Percentiles rank a stretch among this genome's conserved stretches.
phyloP scores from a whole-genome alignment of 257 asterid genomes.

The Fraxinus americana region DNA sequence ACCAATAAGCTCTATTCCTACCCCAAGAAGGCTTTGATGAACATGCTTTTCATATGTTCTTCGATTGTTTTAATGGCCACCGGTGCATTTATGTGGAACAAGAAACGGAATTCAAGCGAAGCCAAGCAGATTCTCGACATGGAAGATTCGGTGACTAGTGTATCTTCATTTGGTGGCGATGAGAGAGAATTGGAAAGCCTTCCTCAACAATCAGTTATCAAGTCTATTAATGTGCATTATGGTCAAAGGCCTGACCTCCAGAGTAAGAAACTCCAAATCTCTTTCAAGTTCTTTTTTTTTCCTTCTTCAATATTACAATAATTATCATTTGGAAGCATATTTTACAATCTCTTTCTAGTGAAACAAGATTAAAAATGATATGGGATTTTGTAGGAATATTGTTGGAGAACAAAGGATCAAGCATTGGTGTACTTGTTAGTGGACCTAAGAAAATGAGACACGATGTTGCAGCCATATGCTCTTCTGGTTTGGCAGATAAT shows the following conservation, averaged over 20 bases:
- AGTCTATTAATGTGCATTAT: constrained; percentile 64
- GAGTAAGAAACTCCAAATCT: constrained; percentile 47
- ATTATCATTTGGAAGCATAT: background rate
- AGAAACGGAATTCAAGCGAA: constrained; percentile 62
- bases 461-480: constrained; percentile 85
- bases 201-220: constrained; percentile 55
- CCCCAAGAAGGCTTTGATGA: constrained; percentile 61
- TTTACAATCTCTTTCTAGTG: background rate
- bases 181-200: constrained; percentile 78
- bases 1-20: constrained; percentile 53
- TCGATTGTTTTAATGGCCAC: constrained; percentile 57
- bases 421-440: constrained; percentile 69
- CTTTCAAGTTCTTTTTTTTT: background rate
- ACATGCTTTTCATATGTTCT: constrained; percentile 64
- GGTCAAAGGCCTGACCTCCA: constrained; percentile 80
- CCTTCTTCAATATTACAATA: too few relatives aligned
- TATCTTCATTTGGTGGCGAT: constrained; percentile 32
- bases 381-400: constrained; percentile 47
- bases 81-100: constrained; percentile 81
- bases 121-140: constrained; percentile 50
- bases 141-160: constrained; percentile 41
- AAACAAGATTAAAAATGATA: background rate
- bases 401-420: constrained; percentile 66
- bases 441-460: constrained; percentile 85
- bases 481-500: constrained; percentile 60